Base-by-base conservation (phyloP, 2,329 filamentous ascomycete species). In the Colletotrichum karsti region DNA sequence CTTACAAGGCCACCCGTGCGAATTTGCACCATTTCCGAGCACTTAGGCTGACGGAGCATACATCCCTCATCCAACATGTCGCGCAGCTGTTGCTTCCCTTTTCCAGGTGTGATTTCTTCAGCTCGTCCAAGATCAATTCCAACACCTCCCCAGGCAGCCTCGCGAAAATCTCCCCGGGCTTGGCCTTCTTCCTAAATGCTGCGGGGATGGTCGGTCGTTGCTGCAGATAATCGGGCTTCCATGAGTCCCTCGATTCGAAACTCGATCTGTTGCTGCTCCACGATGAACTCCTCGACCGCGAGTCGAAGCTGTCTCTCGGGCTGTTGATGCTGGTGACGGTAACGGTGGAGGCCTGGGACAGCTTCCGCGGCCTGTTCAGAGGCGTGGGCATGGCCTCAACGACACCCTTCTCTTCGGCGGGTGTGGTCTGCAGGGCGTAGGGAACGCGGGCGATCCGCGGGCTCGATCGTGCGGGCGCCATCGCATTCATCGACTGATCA, bases 31-130 rank as follows among this genome's bases (percentile, higher is more conserved):
- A 85, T 72, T 85, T 88, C 69, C 82, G 83, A 15, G 83, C 85
- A 39, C 82, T 80, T 10, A 88, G 63, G 10, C 84, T 81, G 42
- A 90, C 74, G 44, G 82, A 83, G 71, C 84, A 86, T 30, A 85
- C 77, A 72, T 91, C 88, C 54, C 89, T 82, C 87, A 90, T 89
- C 86, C 87, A 90, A 75, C 89, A 91, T 18, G 89, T 91, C 15
- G 88, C 83, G 73, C 89, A 91, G 75, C 87, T 89, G 35, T 78
- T 77, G 70, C 83, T 86, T 3, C 78, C 77, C 13, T 77, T 73
- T 7, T 75, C 77, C 12, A 90, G 73, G 73, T 91, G 89, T 13
- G 83, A 74, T 39, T 80, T 78, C 73, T 83, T 86, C 18, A 91
- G 77, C 60, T 85, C 82, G 41, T 81, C 81, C 35, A 91, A 73